Evolutionary conservation across 2,329 filamentous ascomycete species (phyloP).

Genomic region (Aspergillus bombycis): DNA sequence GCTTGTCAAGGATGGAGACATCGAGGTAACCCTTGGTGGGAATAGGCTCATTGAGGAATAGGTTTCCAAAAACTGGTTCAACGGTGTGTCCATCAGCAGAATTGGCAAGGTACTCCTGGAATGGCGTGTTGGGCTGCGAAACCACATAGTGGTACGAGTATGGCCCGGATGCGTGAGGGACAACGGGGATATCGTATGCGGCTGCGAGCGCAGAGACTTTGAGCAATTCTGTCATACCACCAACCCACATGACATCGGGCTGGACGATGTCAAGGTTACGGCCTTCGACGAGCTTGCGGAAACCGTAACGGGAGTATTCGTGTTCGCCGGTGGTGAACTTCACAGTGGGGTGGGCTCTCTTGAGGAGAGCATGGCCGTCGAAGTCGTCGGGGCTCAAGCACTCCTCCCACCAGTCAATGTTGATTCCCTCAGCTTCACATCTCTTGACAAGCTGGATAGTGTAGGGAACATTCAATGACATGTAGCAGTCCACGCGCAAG

Average conservation of each 20-base stretch:
- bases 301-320: slow-evolving; percentile 91
- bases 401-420: slow-evolving; percentile 98
- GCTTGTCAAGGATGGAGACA: slow-evolving; percentile 78
- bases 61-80: slow-evolving; percentile 85
- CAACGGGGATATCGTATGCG: slow-evolving; percentile 91
- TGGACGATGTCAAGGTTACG: slow-evolving; percentile 93
- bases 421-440: slow-evolving; percentile 75
- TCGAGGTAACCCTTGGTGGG: slow-evolving; percentile 81
- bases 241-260: slow-evolving; percentile 97
- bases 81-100: slow-evolving; percentile 89
- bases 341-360: slow-evolving; percentile 83
- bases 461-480: slow-evolving; percentile 91
- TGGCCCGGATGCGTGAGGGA: slow-evolving; percentile 90
- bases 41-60: slow-evolving; percentile 90
- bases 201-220: slow-evolving; percentile 87
- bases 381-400: slow-evolving; percentile 89
- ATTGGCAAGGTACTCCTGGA: slow-evolving; percentile 95
- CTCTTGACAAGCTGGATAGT: slow-evolving; percentile 88
- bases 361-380: slow-evolving; percentile 86
- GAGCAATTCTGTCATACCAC: slow-evolving; percentile 87
- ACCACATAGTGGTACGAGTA: slow-evolving; percentile 97
- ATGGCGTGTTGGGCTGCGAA: slow-evolving; percentile 88
- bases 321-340: slow-evolving; percentile 97
- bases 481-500: slow-evolving; percentile 95
- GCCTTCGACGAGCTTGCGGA: slow-evolving; percentile 89